Evolutionary conservation across 1,284 basidiomycete genomes (phyloP), one percentile per base, ranked within the genome.

Genomic region (Puccinia sorghi): DNA sequence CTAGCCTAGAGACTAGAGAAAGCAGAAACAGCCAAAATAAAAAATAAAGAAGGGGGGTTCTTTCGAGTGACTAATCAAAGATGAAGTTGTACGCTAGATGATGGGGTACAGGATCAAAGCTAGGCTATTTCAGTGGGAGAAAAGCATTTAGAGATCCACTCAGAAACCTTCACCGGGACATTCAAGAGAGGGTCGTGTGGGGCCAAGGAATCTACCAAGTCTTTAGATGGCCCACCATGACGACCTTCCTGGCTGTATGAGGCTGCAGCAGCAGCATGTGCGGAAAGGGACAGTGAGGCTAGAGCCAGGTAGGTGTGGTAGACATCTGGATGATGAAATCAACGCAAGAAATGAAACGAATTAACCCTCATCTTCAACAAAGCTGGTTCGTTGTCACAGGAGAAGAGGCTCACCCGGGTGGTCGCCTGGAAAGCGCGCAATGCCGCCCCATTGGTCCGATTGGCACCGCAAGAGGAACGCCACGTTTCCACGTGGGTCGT

Each of bases 261-360:
- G 2, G 27, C n/a, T n/a, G n/a, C 5, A n/a, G 39, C 32, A 20
- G 66, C 12, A 15, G 66, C 25, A 25, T 54, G 66, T 12, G 88
- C 87, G 80, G 89, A 89, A 81, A 94, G 87, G 1, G 92, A 87
- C 46, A 95, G 83, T 0, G 92, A 90, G 0, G 94, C 93, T 27
- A 96, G 86, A 1, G 92, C 90, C 39, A 97, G 87, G 84, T 96
- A 97, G 0, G 93, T 94, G 82, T 97, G 94, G 69, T 83, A 84
- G 90, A 95, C 9, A 92, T 94, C 86, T 96, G 93, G 90, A 82
- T 6, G 48, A 56, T 32, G 32, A 32, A 4, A 32, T 32, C 32
- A 32, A 32, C 32, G 32, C 13, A 61, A 6, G 11, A 37, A 9
- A 7, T n/a, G 59, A 63, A 63, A 41, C 41, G 15, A n/a, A 20